Base-by-base conservation (phyloP, 129 eudicot species). In the Pulicaria dysenterica region DNA sequence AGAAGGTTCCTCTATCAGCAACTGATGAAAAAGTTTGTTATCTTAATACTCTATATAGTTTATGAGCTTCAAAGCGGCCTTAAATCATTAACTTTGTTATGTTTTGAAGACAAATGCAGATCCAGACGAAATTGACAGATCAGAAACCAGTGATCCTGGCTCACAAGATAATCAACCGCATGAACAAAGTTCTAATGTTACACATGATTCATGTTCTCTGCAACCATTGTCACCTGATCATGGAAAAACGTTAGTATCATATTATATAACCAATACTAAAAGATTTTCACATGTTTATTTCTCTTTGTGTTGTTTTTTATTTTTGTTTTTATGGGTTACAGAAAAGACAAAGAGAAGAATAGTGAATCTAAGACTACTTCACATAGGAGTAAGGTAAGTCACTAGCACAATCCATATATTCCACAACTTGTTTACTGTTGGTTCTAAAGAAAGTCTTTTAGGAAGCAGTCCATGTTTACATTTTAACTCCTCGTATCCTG, bases 11-110 rank as follows among this genome's bases (percentile, higher is more conserved):
- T 36, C 2, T 49, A 67, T 61, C 86, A 51, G 64, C 82, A 77
- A 60, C 64, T 24, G 86, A 83, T 81, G 90, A 83, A 67, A 88
- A 80, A 83, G 99, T 90, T 11, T 65, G 82, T 61, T 65, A 37
- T 12, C 14, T 73, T 15, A 17, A 8, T 66, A 43, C 40, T 31
- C 10, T 63, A 31, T 63, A 31, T 46, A 61, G 24, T 12, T 64
- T 12, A 9, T 64, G 42, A 39, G 37, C 7, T 76, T 4, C 43
- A 53, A 5, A 11, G 45, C 50, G 50, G 64, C 71, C 7, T 62
- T 46, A 41, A n/a, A 41, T 36, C 70, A 73, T 80, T 70, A 73
- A 83, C 80, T 79, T 73, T 3, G 46, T 55, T 55, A 31, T 80
- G 74, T 68, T 56, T 50, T 79, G 62, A 59, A 90, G 99, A 73